A percentile compares a stretch with the other conserved stretches of the same genome.
These are phyloP conservation scores for Gonium pectorale DNA, from an alignment of 139 green algal genomes.

Conservation along the genomic window DNA sequence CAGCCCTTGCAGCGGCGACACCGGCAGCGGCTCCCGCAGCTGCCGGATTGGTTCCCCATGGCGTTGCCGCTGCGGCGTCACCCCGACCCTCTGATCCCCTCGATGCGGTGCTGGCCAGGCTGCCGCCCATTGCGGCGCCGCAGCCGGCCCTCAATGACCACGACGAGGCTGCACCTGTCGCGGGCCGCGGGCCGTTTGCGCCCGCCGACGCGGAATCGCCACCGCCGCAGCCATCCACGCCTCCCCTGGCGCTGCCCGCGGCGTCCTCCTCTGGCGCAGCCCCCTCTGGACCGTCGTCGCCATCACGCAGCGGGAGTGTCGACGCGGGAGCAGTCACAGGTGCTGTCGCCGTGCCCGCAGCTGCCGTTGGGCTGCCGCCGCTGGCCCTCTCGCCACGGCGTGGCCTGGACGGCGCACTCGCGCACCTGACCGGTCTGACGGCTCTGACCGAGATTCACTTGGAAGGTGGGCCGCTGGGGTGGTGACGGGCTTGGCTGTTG, in stretches of 20 bases:
- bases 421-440: constrained; percentile 25
- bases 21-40: background rate
- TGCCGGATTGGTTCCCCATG: background rate
- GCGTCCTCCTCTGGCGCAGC: too few relatives aligned
- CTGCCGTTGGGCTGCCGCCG: background rate
- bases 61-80: background rate
- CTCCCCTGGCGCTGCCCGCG: too few relatives aligned
- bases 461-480: background rate
- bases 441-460: constrained; percentile 25
- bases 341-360: background rate
- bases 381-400: background rate
- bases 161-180: background rate
- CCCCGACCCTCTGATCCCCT: background rate
- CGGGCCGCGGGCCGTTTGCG: too few relatives aligned
- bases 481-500: too few relatives aligned
- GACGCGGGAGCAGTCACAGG: too few relatives aligned
- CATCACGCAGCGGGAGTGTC: too few relatives aligned
- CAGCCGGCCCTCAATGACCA: background rate
- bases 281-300: too few relatives aligned
- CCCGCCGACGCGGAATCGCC: too few relatives aligned
- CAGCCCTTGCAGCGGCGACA: background rate
- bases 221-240: too few relatives aligned
- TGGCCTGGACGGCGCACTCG: constrained; percentile 26
- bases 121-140: constrained; percentile 13
- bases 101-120: background rate